Conservation (phyloP, 345 rosid genomes). For the Bruguiera parviflora region DNA sequence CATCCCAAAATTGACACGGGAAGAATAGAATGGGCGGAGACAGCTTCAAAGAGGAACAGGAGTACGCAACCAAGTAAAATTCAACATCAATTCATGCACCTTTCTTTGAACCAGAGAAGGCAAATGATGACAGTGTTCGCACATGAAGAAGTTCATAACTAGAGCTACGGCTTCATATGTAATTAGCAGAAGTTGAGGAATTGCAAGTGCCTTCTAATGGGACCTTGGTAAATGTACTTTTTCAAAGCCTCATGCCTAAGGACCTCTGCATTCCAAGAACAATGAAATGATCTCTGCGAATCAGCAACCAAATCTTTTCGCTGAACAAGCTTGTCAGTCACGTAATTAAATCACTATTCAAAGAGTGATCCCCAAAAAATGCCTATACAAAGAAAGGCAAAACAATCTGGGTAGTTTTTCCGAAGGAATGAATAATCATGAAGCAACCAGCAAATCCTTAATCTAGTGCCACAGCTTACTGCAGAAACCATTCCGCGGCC, state of each 20-base stretch:
- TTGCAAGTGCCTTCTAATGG: constrained; percentile 3
- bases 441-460: constrained; percentile 26
- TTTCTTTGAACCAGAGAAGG: constrained; percentile 31
- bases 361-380: constrained; percentile 32
- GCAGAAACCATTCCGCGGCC: constrained; percentile 61
- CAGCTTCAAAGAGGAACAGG: neutral
- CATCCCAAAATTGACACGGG: too few relatives aligned
- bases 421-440: constrained; percentile 26
- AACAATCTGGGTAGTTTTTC: constrained; percentile 30
- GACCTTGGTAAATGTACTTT: too few relatives aligned
- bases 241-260: constrained; percentile 5
- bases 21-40: neutral
- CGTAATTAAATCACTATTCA: constrained; percentile 29
- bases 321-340: constrained; percentile 29
- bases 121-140: constrained; percentile 19
- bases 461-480: constrained; percentile 57
- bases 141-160: constrained; percentile 5
- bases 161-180: constrained; percentile 14
- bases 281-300: constrained; percentile 19
- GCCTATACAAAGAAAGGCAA: constrained; percentile 33
- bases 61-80: neutral
- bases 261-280: constrained; percentile 11
- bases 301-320: constrained; percentile 28
- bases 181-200: constrained; percentile 13
- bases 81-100: constrained; percentile 23